A percentile compares a stretch with the other conserved stretches of the same genome.
Evolutionary conservation across 108 stramenopile species (phyloP).

Genomic region (Discostella pseudostelligera): DNA sequence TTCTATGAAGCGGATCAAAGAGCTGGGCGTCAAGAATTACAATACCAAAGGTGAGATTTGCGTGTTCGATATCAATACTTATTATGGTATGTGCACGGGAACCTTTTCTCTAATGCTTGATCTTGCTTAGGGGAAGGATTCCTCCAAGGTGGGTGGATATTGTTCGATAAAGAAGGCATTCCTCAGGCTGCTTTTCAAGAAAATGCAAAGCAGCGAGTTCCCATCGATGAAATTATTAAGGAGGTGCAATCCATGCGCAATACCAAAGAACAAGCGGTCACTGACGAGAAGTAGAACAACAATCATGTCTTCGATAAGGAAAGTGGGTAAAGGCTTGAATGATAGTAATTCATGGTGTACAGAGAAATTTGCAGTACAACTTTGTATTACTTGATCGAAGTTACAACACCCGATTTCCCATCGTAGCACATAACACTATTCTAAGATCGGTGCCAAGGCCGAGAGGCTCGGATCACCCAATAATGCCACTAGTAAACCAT

Average conservation of each 20-base stretch:
- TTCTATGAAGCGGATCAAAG: slow-evolving; percentile 37
- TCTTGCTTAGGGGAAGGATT: slow-evolving; percentile 47
- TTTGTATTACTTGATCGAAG: slow-evolving; percentile 11
- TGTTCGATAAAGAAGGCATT: slow-evolving; percentile 30
- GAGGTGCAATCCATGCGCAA: slow-evolving; percentile 16
- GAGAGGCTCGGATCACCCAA: slow-evolving; percentile 82
- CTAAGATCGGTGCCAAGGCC: slow-evolving; percentile 59
- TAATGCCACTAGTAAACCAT: slow-evolving; percentile 67
- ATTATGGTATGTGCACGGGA: background rate
- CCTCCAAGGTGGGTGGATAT: slow-evolving; percentile 50
- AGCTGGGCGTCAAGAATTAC: slow-evolving; percentile 32
- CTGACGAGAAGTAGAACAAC: background rate
- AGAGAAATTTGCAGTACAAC: background rate
- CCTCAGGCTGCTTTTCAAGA: slow-evolving; percentile 44
- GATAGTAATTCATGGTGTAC: slow-evolving; percentile 4
- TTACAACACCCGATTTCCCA: background rate
- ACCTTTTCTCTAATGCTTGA: slow-evolving; percentile 1
- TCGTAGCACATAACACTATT: too few relatives aligned
- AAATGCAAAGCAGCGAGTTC: slow-evolving; percentile 39
- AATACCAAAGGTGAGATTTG: slow-evolving; percentile 40
- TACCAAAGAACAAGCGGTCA: background rate
- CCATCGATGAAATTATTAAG: slow-evolving; percentile 34
- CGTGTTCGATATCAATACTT: too few relatives aligned
- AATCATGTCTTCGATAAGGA: background rate
- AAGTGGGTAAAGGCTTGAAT: slow-evolving; percentile 5